Evolutionary conservation across 2,329 filamentous ascomycete genomes (phyloP).

Genomic region (Clonostachys sp.): DNA sequence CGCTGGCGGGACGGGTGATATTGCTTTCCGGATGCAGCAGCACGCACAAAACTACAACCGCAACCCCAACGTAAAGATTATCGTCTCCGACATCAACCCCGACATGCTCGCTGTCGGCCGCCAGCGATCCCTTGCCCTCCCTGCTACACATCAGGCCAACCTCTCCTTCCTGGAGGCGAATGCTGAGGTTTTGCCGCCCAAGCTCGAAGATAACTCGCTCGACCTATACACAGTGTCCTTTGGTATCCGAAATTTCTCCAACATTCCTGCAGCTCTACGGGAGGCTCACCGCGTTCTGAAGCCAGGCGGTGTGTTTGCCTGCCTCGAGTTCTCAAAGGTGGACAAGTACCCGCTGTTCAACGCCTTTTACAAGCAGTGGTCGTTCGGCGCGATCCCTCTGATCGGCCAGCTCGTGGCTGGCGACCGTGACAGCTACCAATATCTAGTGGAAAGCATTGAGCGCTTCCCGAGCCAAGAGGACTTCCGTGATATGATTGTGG

Average conservation of each 20-base stretch:
- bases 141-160: slow-evolving; percentile 49
- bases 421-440: slow-evolving; percentile 95
- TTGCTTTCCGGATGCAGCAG: slow-evolving; percentile 92
- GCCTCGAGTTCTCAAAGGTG: slow-evolving; percentile 86
- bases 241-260: slow-evolving; percentile 94
- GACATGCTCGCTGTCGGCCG: slow-evolving; percentile 88
- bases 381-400: slow-evolving; percentile 86
- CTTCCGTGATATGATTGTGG: slow-evolving; percentile 77
- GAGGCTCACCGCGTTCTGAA: slow-evolving; percentile 88
- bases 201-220: slow-evolving; percentile 65
- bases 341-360: slow-evolving; percentile 76
- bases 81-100: slow-evolving; percentile 92
- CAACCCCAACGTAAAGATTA: slow-evolving; percentile 78
- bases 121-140: slow-evolving; percentile 63
- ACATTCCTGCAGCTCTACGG: slow-evolving; percentile 76
- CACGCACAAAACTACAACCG: slow-evolving; percentile 75
- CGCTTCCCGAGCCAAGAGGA: slow-evolving; percentile 81
- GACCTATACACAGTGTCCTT: slow-evolving; percentile 98
- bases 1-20: slow-evolving; percentile 94
- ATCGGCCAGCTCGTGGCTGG: slow-evolving; percentile 94
- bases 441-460: slow-evolving; percentile 97
- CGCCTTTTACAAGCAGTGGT: slow-evolving; percentile 90
- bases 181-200: slow-evolving; percentile 66
- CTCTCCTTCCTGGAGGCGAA: slow-evolving; percentile 84
- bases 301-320: slow-evolving; percentile 93